Evolutionary conservation across 331 rosid genomes (phyloP).

Genomic region (Malus hybrid): DNA sequence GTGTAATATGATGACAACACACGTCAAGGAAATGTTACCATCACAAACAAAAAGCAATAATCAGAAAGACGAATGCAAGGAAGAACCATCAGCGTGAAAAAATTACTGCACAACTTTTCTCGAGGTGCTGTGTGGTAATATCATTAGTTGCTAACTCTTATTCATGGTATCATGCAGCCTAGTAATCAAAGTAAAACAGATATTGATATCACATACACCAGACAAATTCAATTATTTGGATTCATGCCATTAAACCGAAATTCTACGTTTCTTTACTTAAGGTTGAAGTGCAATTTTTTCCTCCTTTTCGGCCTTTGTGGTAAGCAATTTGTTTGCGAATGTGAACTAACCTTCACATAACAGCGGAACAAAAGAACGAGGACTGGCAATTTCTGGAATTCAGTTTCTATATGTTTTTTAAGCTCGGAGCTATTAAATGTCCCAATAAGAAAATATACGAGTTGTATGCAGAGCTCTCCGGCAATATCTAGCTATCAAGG

Average conservation of each 20-base stretch:
- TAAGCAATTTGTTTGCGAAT: not conserved
- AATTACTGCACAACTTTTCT: not conserved
- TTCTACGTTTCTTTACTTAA: not conserved
- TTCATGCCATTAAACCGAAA: not conserved
- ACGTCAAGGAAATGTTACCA: not conserved
- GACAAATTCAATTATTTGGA: not conserved
- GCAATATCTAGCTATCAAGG: not conserved
- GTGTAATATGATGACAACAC: not conserved
- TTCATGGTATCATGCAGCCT: not conserved
- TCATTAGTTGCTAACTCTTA: not conserved
- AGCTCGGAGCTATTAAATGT: not conserved
- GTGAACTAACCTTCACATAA: not conserved
- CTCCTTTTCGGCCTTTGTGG: not conserved
- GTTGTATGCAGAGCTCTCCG: not conserved
- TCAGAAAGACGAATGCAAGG: not conserved
- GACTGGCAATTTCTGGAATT: not conserved
- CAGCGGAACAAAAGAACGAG: not conserved
- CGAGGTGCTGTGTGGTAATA: not conserved
- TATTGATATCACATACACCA: not conserved
- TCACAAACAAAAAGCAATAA: not conserved
- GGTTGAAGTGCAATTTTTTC: not conserved
- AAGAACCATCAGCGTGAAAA: not conserved
- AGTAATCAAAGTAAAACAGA: not conserved
- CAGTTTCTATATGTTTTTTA: not conserved
- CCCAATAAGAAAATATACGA: not conserved